Evolutionary conservation across 768 basidiomycete genomes (phyloP).

Genomic region (Boletus reticuloceps): DNA sequence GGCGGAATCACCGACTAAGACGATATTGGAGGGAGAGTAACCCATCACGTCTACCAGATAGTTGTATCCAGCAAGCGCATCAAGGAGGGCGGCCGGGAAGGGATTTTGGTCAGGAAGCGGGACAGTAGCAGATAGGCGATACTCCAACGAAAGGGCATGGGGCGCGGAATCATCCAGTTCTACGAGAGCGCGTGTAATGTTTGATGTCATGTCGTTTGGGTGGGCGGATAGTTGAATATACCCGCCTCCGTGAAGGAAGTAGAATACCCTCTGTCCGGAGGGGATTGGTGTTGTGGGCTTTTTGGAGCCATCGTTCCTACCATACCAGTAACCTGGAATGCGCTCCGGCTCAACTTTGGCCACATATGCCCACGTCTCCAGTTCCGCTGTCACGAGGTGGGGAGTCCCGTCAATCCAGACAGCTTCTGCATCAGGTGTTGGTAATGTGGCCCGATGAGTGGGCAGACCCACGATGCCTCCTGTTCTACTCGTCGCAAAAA

Average conservation of each 20-base stretch:
- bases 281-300: constrained; percentile 36
- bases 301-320: constrained; percentile 38
- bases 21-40: constrained; percentile 57
- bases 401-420: constrained; percentile 35
- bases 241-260: constrained; percentile 63
- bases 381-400: constrained; percentile 31
- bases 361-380: constrained; percentile 24
- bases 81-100: constrained; percentile 75
- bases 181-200: constrained; percentile 47
- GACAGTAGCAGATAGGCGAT: constrained; percentile 55
- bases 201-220: constrained; percentile 47
- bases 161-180: constrained; percentile 41
- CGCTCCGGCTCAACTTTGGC: constrained; percentile 40
- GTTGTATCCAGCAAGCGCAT: constrained; percentile 70
- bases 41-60: constrained; percentile 61
- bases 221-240: constrained; percentile 55
- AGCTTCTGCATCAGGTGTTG: constrained; percentile 11
- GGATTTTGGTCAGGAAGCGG: constrained; percentile 46
- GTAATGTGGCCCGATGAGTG: constrained; percentile 8
- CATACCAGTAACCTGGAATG: constrained; percentile 58
- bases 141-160: constrained; percentile 64
- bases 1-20: constrained; percentile 73
- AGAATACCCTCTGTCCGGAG: constrained; percentile 56
- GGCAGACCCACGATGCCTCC: constrained; percentile 6
- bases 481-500: constrained; percentile 3